These are phyloP conservation scores for Solanum rostratum DNA, from an alignment of 257 asterid genomes.

Conservation along the genomic window DNA sequence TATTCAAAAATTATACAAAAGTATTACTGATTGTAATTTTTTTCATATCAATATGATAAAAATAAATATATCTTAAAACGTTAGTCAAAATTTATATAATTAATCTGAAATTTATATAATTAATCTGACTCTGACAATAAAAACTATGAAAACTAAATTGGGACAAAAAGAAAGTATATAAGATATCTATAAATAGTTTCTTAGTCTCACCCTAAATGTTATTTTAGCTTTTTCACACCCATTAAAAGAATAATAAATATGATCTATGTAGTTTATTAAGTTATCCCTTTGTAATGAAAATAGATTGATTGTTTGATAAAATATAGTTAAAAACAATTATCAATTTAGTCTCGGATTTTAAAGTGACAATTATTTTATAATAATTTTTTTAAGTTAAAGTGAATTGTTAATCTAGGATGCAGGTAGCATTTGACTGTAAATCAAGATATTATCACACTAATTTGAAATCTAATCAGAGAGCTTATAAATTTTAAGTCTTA, in stretches of 20 bases:
- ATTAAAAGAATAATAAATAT: background rate
- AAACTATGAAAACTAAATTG: no score
- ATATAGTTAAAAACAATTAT: background rate
- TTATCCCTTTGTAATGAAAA: background rate
- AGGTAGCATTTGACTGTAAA: background rate
- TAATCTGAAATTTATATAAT: no score
- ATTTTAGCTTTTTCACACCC: background rate
- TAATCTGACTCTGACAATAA: no score
- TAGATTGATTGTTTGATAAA: background rate
- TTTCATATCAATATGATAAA: no score
- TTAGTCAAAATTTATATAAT: no score
- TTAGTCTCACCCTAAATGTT: no score
- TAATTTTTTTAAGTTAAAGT: background rate
- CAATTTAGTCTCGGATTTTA: background rate
- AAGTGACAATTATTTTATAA: background rate
- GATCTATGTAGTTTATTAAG: background rate
- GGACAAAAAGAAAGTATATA: no score
- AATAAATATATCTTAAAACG: no score
- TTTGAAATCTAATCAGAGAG: background rate
- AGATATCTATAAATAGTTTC: no score
- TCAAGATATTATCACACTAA: background rate
- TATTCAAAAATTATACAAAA: no score
- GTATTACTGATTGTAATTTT: no score
- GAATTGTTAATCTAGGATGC: background rate
- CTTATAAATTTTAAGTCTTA: background rate